These are phyloP conservation scores for Uronychia binucleata DNA, from an alignment of 73 alveolate species.

Conservation along the genomic window DNA sequence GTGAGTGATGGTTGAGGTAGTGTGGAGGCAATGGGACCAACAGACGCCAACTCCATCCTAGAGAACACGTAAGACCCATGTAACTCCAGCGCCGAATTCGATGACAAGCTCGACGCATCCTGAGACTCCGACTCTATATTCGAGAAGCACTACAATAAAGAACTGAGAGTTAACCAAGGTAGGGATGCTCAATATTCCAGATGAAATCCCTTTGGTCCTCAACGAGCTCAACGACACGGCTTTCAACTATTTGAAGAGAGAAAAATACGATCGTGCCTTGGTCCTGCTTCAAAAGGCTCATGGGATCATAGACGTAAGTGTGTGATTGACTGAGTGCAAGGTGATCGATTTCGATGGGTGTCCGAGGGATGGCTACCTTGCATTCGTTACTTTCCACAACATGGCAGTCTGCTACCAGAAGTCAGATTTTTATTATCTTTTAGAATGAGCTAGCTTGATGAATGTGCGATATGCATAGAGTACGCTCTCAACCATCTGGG, in stretches of 20 bases:
- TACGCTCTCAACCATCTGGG: conserved; percentile 17
- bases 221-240: conserved; percentile 55
- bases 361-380: conserved; percentile 43
- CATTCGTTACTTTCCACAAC: conserved; percentile 38
- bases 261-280: conserved; percentile 52
- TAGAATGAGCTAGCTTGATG: conserved; percentile 53
- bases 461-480: conserved; percentile 56
- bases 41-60: no score
- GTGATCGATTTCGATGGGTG: conserved; percentile 37
- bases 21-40: no score
- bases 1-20: no score
- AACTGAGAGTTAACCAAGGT: conserved; percentile 59
- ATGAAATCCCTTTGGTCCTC: conserved; percentile 57
- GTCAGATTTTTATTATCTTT: background rate
- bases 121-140: conserved; percentile 7
- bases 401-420: conserved; percentile 60
- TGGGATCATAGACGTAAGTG: conserved; percentile 54
- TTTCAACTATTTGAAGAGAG: conserved; percentile 39
- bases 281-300: conserved; percentile 56
- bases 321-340: conserved; percentile 4
- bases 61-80: no score
- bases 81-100: no score
- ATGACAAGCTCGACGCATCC: no score
- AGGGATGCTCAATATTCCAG: conserved; percentile 13
- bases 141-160: conserved; percentile 65